phyloP scores from a whole-genome alignment of 106 monocot genomes.

The Allium fistulosum region DNA sequence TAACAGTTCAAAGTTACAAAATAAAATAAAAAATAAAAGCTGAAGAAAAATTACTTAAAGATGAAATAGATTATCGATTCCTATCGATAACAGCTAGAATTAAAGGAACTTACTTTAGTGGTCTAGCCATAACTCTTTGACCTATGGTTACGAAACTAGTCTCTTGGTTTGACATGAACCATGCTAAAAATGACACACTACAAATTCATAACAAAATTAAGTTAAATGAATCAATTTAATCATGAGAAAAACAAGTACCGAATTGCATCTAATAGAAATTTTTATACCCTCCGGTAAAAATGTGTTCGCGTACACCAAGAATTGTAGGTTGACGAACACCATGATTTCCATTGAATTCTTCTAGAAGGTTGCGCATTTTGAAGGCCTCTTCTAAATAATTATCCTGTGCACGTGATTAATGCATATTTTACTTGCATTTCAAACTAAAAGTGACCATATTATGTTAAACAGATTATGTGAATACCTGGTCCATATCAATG shows the following conservation, averaged over 20 bases:
- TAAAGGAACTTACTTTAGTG: slow-evolving; percentile 66
- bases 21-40: too few relatives aligned
- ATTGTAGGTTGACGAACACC: slow-evolving; percentile 88
- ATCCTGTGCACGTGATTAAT: slow-evolving; percentile 31
- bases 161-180: slow-evolving; percentile 98
- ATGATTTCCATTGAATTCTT: slow-evolving; percentile 96
- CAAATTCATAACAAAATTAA: slow-evolving; percentile 6
- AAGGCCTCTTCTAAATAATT: slow-evolving; percentile 97
- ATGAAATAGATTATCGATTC: too few relatives aligned
- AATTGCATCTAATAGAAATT: neutral
- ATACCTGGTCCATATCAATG: slow-evolving; percentile 99
- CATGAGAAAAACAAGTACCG: neutral
- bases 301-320: slow-evolving; percentile 96
- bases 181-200: slow-evolving; percentile 93
- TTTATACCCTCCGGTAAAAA: slow-evolving; percentile 87
- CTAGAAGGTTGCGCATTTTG: slow-evolving; percentile 94
- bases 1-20: too few relatives aligned
- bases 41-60: too few relatives aligned
- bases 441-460: neutral
- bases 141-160: slow-evolving; percentile 97
- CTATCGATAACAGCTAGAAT: too few relatives aligned
- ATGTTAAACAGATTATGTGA: neutral
- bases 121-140: slow-evolving; percentile 77
- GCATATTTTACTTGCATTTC: neutral
- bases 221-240: slow-evolving; percentile 5